Conservation (phyloP, 1,284 basidiomycete genomes). For the Puccinia novopanici region DNA sequence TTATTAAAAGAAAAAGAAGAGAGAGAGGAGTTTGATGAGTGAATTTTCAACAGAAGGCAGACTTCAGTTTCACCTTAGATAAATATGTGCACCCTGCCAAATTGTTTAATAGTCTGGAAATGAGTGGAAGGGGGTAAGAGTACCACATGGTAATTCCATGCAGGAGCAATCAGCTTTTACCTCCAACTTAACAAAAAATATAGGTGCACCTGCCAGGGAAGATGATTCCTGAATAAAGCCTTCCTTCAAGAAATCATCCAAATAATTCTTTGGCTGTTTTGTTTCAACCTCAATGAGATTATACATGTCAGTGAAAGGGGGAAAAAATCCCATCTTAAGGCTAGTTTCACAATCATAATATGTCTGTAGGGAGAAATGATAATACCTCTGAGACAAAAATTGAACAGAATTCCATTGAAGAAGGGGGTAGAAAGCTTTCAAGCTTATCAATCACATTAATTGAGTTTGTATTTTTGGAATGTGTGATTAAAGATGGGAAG, state of each 20-base stretch:
- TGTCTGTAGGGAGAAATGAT: too few relatives aligned
- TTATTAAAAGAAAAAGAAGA: too few relatives aligned
- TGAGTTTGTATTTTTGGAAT: too few relatives aligned
- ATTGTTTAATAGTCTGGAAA: slow-evolving; percentile 50
- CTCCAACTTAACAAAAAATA: neutral
- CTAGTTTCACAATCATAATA: slow-evolving; percentile 6
- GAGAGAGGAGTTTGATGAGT: too few relatives aligned
- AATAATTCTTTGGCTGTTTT: neutral
- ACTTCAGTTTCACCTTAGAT: slow-evolving; percentile 57
- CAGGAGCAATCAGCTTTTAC: neutral
- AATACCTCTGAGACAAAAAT: too few relatives aligned
- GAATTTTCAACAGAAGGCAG: too few relatives aligned
- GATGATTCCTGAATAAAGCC: slow-evolving; percentile 21
- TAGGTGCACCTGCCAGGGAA: slow-evolving; percentile 22
- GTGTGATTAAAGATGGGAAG: too few relatives aligned
- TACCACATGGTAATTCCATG: slow-evolving; percentile 47
- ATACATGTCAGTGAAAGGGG: neutral
- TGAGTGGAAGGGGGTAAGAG: slow-evolving; percentile 52
- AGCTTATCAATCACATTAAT: too few relatives aligned
- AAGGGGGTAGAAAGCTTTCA: too few relatives aligned
- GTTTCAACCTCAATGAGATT: neutral
- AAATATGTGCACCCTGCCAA: slow-evolving; percentile 50
- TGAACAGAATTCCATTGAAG: too few relatives aligned
- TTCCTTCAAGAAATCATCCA: neutral
- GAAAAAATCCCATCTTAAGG: neutral